phyloP scores from a whole-genome alignment of 768 basidiomycete species.

The Psilocybe cubensis region DNA sequence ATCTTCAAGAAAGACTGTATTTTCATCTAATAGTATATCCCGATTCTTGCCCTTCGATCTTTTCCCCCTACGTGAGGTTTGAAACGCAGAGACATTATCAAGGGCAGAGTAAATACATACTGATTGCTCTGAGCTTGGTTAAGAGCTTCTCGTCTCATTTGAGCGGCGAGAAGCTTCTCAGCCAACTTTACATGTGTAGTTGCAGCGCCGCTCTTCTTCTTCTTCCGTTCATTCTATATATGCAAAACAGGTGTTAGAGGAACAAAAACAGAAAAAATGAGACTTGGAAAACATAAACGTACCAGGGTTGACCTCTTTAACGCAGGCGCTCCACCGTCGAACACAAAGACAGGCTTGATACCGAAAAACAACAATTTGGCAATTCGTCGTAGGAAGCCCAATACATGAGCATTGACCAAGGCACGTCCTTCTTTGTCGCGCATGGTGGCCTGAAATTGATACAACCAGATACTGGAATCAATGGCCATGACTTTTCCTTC shows the following conservation, averaged over 20 bases:
- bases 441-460: constrained; percentile 99
- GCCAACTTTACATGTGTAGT: constrained; percentile 86
- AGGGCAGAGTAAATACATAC: constrained; percentile 34
- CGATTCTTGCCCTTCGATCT: constrained; percentile 15
- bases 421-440: constrained; percentile 94
- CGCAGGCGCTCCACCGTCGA: constrained; percentile 94
- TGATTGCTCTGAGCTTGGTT: constrained; percentile 52
- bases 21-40: constrained; percentile 62
- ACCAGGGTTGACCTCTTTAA: constrained; percentile 92
- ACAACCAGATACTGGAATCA: constrained; percentile 99
- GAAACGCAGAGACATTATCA: not conserved
- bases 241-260: not conserved
- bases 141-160: constrained; percentile 88
- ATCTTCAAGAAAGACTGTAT: constrained; percentile 90
- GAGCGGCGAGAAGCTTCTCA: constrained; percentile 90
- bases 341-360: constrained; percentile 98
- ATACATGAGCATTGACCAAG: constrained; percentile 90
- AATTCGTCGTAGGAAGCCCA: constrained; percentile 89
- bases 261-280: not conserved
- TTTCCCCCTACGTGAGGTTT: not conserved
- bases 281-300: constrained; percentile 34
- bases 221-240: constrained; percentile 81
- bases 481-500: constrained; percentile 97
- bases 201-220: constrained; percentile 90
- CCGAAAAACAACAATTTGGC: constrained; percentile 96